Conservation (phyloP, 1,284 basidiomycete species). For the Schizophyllum amplum region DNA sequence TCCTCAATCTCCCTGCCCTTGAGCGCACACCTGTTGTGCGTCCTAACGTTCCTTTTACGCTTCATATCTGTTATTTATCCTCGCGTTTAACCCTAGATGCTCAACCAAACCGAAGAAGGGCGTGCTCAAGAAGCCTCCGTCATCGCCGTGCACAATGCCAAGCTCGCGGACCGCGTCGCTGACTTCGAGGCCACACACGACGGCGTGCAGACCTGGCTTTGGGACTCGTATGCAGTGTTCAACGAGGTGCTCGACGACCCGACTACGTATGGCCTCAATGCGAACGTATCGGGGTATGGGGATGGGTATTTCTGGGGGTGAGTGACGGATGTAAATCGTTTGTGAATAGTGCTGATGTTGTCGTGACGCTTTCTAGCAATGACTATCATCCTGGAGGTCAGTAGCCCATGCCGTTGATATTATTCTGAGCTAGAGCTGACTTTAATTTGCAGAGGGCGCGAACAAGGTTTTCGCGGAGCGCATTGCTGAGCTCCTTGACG, state of each 20-base stretch:
- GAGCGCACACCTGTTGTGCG: constrained; percentile 19
- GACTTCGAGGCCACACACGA: constrained; percentile 34
- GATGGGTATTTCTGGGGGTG: constrained; percentile 50
- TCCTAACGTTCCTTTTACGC: neutral
- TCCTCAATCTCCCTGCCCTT: constrained; percentile 23
- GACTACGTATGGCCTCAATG: constrained; percentile 38
- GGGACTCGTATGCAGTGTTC: constrained; percentile 47
- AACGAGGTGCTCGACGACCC: constrained; percentile 40
- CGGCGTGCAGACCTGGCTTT: constrained; percentile 41
- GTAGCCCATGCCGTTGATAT: neutral
- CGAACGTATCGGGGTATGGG: constrained; percentile 42
- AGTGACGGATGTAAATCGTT: constrained; percentile 11
- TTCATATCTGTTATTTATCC: neutral
- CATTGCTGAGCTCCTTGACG: neutral
- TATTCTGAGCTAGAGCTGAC: neutral
- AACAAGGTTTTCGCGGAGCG: neutral
- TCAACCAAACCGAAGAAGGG: constrained; percentile 31
- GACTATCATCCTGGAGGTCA: neutral
- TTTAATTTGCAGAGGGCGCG: neutral
- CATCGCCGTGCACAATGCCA: constrained; percentile 42
- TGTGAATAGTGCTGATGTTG: too few relatives aligned
- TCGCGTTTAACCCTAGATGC: constrained; percentile 34
- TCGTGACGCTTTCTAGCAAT: neutral
- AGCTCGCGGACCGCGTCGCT: constrained; percentile 30
- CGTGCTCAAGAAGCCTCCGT: constrained; percentile 37